phyloP scores from a whole-genome alignment of 345 rosid species.

The Eucalyptus tenuipes region DNA sequence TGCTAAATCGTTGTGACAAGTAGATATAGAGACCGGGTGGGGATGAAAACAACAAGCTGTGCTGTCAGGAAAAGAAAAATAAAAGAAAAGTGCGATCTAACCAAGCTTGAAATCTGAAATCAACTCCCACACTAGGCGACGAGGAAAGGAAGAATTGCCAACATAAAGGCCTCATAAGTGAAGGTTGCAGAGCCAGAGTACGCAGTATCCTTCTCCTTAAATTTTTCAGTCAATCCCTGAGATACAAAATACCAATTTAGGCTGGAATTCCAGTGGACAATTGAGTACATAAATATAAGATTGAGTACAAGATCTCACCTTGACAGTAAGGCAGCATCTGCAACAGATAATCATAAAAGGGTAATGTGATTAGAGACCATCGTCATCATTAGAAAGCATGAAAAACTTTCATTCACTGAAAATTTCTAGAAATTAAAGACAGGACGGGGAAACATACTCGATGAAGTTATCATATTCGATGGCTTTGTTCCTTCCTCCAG shows the following conservation, averaged over 20 bases:
- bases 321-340: constrained; percentile 96
- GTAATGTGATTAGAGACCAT: neutral
- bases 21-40: neutral
- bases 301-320: constrained; percentile 25
- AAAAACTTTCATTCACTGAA: neutral
- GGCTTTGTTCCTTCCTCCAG: constrained; percentile 57
- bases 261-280: neutral
- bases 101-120: neutral
- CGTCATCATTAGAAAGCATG: neutral
- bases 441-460: constrained; percentile 34
- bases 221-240: constrained; percentile 91
- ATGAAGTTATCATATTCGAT: constrained; percentile 96
- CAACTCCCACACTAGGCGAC: constrained; percentile 15
- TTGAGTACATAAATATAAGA: neutral
- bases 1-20: neutral
- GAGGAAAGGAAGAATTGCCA: constrained; percentile 86
- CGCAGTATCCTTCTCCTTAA: constrained; percentile 66
- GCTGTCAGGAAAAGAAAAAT: neutral
- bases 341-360: neutral
- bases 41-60: neutral
- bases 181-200: constrained; percentile 81
- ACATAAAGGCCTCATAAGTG: constrained; percentile 77
- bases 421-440: neutral
- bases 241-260: neutral
- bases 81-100: neutral